Percentiles rank a stretch among this genome's conserved stretches.
Conservation (phyloP, 2,329 filamentous ascomycete species). For the Parastagonospora nodorum region DNA sequence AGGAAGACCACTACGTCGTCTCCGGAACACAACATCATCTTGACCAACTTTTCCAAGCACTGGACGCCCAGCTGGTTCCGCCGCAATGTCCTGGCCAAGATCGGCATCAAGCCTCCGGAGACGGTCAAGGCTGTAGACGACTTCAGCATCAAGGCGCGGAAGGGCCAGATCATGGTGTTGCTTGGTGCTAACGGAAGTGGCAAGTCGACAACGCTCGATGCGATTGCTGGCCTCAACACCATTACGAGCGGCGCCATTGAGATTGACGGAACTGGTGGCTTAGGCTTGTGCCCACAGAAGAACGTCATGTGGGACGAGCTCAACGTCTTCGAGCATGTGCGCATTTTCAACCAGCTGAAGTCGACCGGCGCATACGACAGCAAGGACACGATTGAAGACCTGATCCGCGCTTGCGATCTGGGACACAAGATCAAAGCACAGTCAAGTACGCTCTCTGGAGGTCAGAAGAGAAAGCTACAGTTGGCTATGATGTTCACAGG, state of each 20-base stretch:
- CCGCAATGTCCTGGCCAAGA: conserved; percentile 50
- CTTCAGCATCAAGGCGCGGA: conserved; percentile 71
- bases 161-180: conserved; percentile 83
- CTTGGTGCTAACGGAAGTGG: conserved; percentile 89
- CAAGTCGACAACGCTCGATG: conserved; percentile 87
- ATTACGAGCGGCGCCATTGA: conserved; percentile 77
- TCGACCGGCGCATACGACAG: conserved; percentile 58
- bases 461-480: conserved; percentile 90
- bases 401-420: conserved; percentile 76
- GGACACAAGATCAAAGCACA: conserved; percentile 72
- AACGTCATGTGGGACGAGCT: conserved; percentile 93
- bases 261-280: conserved; percentile 76
- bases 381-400: conserved; percentile 63
- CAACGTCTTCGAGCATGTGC: conserved; percentile 82
- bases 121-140: conserved; percentile 79
- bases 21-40: conserved; percentile 64
- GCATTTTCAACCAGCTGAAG: conserved; percentile 84
- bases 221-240: conserved; percentile 80
- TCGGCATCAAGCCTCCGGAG: conserved; percentile 57
- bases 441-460: conserved; percentile 81
- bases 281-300: conserved; percentile 89
- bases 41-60: conserved; percentile 76
- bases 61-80: conserved; percentile 71
- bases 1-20: conserved; percentile 50
- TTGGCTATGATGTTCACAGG: conserved; percentile 95